A percentile compares a stretch with the other conserved stretches of the same genome.
Evolutionary conservation across 371 early-diverging fungal genomes (phyloP).

Genomic region (Syncephalis plumigaleata): DNA sequence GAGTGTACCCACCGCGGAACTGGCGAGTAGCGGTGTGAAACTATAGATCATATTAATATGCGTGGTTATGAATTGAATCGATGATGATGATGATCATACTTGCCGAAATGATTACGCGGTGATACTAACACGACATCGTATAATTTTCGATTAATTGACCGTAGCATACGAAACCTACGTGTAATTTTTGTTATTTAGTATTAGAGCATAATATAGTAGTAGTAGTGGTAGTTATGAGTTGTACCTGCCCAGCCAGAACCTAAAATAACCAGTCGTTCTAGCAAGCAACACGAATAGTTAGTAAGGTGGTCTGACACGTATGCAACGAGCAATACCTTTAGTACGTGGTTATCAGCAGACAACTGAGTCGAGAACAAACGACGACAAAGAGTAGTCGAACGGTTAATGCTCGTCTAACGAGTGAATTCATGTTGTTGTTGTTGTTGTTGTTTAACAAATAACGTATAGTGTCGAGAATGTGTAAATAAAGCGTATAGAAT

Average conservation of each 20-base stretch:
- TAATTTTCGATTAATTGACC: constrained; percentile 46
- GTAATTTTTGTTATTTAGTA: constrained; percentile 3
- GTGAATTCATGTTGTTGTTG: too few species aligned
- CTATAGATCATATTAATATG: too few species aligned
- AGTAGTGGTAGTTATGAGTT: constrained; percentile 6
- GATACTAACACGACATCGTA: constrained; percentile 72
- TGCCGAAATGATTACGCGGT: constrained; percentile 75
- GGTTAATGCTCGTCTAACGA: too few species aligned
- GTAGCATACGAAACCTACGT: constrained; percentile 25
- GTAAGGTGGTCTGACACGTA: too few species aligned
- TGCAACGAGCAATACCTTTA: too few species aligned
- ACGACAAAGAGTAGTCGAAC: too few species aligned
- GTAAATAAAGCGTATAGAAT: too few species aligned
- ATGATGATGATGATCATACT: constrained; percentile 71
- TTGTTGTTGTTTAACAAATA: too few species aligned
- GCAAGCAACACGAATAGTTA: neutral
- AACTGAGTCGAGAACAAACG: too few species aligned
- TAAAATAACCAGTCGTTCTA: constrained; percentile 21
- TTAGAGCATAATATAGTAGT: constrained; percentile 1
- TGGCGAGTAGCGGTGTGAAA: constrained; percentile 74
- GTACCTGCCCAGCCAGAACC: constrained; percentile 52
- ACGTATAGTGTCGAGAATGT: too few species aligned
- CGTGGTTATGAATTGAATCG: too few species aligned
- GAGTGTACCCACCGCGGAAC: constrained; percentile 64
- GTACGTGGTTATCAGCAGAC: too few species aligned